Conservation (phyloP, 1,284 basidiomycete species). For the Tylopilus sp. region DNA sequence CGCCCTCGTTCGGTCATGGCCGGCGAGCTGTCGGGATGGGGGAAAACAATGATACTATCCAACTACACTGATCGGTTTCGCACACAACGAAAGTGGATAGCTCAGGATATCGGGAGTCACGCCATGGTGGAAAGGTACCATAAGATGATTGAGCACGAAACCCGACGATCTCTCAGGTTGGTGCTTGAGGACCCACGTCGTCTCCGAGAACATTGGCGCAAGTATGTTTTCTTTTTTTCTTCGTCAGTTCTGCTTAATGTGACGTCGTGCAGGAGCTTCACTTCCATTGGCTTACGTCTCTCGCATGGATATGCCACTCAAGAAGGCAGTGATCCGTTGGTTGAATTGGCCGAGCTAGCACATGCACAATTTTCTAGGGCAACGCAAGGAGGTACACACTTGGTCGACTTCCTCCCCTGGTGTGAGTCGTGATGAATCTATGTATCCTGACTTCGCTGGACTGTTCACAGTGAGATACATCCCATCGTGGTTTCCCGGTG, state of each 20-base stretch:
- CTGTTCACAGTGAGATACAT: conserved; percentile 59
- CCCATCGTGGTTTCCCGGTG: conserved; percentile 71
- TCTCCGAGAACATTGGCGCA: conserved; percentile 25
- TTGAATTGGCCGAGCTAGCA: conserved; percentile 29
- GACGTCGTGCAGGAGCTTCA: conserved; percentile 26
- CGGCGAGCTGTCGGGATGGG: conserved; percentile 42
- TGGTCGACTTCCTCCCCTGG: conserved; percentile 27
- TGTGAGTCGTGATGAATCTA: conserved; percentile 7
- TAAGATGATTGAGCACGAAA: conserved; percentile 36
- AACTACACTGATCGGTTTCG: conserved; percentile 36
- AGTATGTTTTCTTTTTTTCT: no score
- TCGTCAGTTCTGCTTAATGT: no score
- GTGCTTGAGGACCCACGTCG: conserved; percentile 21
- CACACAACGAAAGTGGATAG: conserved; percentile 34
- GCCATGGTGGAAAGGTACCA: conserved; percentile 25
- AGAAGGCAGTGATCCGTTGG: conserved; percentile 28
- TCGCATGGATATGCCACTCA: conserved; percentile 32
- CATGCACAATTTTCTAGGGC: conserved; percentile 25
- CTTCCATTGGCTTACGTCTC: conserved; percentile 28
- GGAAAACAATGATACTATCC: conserved; percentile 36
- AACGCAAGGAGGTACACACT: conserved; percentile 18
- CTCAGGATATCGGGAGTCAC: conserved; percentile 44
- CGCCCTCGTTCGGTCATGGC: conserved; percentile 36
- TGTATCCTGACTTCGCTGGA: neutral
- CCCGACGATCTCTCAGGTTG: conserved; percentile 18